Evolutionary conservation across 306 rosid species (phyloP), one percentile per base, ranked within the genome.

Genomic region (Gastrolobium bilobum): DNA sequence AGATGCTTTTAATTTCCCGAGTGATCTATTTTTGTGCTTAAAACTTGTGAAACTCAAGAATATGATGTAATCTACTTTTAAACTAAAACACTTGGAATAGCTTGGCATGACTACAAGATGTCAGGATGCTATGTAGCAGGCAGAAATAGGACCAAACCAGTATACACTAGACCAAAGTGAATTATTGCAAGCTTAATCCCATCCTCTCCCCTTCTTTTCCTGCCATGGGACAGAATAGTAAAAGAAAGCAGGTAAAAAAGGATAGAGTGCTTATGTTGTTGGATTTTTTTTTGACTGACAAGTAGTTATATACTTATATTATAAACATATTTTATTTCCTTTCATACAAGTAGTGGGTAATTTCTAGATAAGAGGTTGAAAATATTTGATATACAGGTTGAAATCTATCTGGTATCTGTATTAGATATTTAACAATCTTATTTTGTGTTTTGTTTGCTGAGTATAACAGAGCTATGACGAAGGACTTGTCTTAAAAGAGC

Each of bases 401-500:
- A 65, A 77, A 46, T 47, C 66, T 59, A 31, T 73, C 60, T 65
- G 59, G 60, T 77, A 68, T 37, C 48, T 13, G 30, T n/a, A 39
- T 13, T 42, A 75, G 61, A 70, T 62, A 58, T 37, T 60, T 46
- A 29, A 64, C 62, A 51, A 48, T 73, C 39, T 51, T 37, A 4
- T 67, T 71, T 71, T 83, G 52, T 40, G 69, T 57, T 58, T 63
- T 83, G 11, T 67, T 73, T 83, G 63, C 43, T 20, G 76, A 13
- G 31, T 37, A 40, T 59, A 66, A 11, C 80, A 83, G 83, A 79
- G 56, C 42, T 34, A 67, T 73, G 81, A 63, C 1, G 35, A 38
- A 15, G 87, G 65, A 59, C 6, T 73, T 47, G 30, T 80, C 79
- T 47, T 66, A 9, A 65, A 79, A 79, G 77, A 73, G 68, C 62